Percentiles rank a stretch among this genome's conserved stretches.
These are phyloP conservation scores for Fagopyrum homotropicum DNA, from an alignment of 148 eudicot species.

Conservation along the genomic window DNA sequence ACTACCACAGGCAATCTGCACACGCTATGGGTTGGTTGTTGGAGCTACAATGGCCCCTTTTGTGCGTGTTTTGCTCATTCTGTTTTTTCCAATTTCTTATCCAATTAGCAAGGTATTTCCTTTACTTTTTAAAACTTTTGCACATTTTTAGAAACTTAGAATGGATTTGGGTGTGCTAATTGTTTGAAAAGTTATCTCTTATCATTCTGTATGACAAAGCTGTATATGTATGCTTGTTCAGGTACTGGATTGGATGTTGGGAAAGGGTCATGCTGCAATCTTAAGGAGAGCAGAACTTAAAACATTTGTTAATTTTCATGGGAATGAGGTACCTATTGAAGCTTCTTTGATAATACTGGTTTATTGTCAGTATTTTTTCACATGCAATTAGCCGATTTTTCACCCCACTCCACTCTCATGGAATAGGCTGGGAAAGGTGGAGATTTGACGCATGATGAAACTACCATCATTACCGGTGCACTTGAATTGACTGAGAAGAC, in stretches of 20 bases:
- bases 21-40: slow-evolving; percentile 84
- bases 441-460: slow-evolving; percentile 94
- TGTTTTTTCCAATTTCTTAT: slow-evolving; percentile 81
- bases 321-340: slow-evolving; percentile 66
- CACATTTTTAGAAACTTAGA: neutral
- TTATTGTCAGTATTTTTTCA: slow-evolving; percentile 2
- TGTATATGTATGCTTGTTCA: slow-evolving; percentile 18
- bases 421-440: slow-evolving; percentile 97
- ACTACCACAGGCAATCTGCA: slow-evolving; percentile 90
- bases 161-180: neutral
- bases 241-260: slow-evolving; percentile 97
- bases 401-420: neutral
- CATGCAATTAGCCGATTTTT: neutral
- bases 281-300: slow-evolving; percentile 92
- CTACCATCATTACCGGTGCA: slow-evolving; percentile 93
- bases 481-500: slow-evolving; percentile 92
- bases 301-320: slow-evolving; percentile 93
- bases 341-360: neutral
- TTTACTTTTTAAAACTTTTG: neutral
- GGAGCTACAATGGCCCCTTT: slow-evolving; percentile 87
- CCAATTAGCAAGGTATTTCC: slow-evolving; percentile 85
- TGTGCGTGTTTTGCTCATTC: slow-evolving; percentile 69
- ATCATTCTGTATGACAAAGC: neutral
- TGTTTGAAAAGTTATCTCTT: neutral
- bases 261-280: slow-evolving; percentile 80